Conservation (phyloP, 768 basidiomycete species). For the Austroboletus eburneus region DNA sequence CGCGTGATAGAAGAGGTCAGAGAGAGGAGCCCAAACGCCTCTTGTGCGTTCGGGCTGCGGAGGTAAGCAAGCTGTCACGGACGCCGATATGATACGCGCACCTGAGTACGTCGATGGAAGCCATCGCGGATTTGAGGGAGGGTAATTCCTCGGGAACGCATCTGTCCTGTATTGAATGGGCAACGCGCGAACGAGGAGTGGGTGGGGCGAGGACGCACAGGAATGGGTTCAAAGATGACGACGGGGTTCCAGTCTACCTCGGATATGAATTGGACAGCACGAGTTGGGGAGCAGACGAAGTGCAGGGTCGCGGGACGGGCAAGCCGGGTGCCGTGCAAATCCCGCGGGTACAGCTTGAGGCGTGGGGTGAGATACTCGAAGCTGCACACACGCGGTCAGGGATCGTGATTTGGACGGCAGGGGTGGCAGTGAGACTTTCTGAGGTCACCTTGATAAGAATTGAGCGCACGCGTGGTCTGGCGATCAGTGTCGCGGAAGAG, state of each 20-base stretch:
- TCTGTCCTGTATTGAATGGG: conserved; percentile 46
- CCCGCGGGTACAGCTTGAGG: conserved; percentile 64
- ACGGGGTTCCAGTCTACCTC: conserved; percentile 69
- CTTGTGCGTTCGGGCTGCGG: conserved; percentile 79
- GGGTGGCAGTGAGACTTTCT: conserved; percentile 47
- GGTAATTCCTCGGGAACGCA: conserved; percentile 78
- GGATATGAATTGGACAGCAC: conserved; percentile 62
- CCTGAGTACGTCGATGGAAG: conserved; percentile 66
- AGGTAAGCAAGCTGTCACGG: conserved; percentile 4
- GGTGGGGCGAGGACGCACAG: conserved; percentile 43
- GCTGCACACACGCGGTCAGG: conserved; percentile 35
- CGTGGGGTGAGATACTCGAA: conserved; percentile 77
- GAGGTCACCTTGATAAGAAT: conserved; percentile 68
- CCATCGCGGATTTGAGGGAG: conserved; percentile 56
- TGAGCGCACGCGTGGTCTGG: conserved; percentile 69
- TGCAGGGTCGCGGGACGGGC: conserved; percentile 56
- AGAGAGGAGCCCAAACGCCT: conserved; percentile 68
- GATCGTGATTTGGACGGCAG: conserved; percentile 3
- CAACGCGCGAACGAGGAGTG: neutral
- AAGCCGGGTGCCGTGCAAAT: conserved; percentile 55
- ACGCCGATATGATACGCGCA: conserved; percentile 23
- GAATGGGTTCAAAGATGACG: conserved; percentile 83
- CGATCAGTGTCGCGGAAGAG: conserved; percentile 54
- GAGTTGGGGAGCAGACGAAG: conserved; percentile 79
- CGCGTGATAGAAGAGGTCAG: conserved; percentile 41